Evolutionary conservation across 306 rosid genomes (phyloP).

Genomic region (Abrus pulchellus): DNA sequence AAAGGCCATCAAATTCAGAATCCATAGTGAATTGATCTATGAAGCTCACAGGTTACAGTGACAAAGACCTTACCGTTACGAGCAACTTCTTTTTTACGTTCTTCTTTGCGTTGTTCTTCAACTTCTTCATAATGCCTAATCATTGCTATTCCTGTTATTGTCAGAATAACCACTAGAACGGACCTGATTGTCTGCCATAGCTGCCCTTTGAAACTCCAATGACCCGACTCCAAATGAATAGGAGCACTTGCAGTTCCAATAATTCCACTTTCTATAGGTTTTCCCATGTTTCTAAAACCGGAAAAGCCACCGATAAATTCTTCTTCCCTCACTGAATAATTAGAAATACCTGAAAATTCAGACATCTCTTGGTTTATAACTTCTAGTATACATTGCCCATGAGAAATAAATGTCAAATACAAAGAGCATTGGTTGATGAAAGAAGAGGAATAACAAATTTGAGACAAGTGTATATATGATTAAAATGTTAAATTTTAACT

Average conservation of each 20-base stretch:
- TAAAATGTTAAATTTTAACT: constrained; percentile 19
- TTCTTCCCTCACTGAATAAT: constrained; percentile 60
- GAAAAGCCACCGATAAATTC: constrained; percentile 64
- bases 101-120: background rate
- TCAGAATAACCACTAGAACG: constrained; percentile 67
- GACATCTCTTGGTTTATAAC: constrained; percentile 34
- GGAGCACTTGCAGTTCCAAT: constrained; percentile 86
- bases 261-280: constrained; percentile 65
- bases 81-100: too few relatives aligned
- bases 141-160: constrained; percentile 57
- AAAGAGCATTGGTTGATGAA: constrained; percentile 13
- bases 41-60: constrained; percentile 25
- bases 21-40: constrained; percentile 10
- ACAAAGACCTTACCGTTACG: constrained; percentile 69
- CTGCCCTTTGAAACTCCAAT: constrained; percentile 79
- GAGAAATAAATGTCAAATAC: constrained; percentile 2
- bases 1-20: constrained; percentile 37
- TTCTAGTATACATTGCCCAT: constrained; percentile 8
- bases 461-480: background rate
- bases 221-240: constrained; percentile 76
- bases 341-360: constrained; percentile 68
- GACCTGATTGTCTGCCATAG: constrained; percentile 79
- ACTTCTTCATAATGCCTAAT: constrained; percentile 82
- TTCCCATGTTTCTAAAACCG: constrained; percentile 69
- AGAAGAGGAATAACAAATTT: constrained; percentile 26